Percentiles rank a stretch among this genome's conserved stretches.
These are phyloP conservation scores for Phyllosticta citrichinensis DNA, from an alignment of 2,329 filamentous ascomycete genomes.

Conservation along the genomic window DNA sequence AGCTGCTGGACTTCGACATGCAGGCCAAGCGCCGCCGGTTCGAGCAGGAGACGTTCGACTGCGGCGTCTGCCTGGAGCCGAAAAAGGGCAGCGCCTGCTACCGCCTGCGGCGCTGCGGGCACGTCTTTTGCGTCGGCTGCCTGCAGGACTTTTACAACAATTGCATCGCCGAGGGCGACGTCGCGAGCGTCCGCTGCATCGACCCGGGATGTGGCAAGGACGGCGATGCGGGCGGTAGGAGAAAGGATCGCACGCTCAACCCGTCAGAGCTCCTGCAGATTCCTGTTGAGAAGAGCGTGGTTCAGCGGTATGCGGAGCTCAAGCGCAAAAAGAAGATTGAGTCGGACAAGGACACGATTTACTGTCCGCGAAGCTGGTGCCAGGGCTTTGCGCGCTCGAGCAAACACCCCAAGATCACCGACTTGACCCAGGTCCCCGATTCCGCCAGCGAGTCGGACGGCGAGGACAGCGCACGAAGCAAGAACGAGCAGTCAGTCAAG, in stretches of 20 bases:
- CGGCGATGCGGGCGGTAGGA: constrained; percentile 29
- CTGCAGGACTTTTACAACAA: constrained; percentile 83
- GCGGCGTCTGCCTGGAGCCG: constrained; percentile 80
- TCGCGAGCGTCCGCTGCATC: constrained; percentile 70
- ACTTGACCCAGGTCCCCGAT: constrained; percentile 30
- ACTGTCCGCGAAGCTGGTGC: constrained; percentile 88
- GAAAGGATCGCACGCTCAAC: constrained; percentile 58
- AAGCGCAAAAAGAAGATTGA: constrained; percentile 92
- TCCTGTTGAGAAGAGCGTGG: constrained; percentile 48
- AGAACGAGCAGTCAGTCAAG: constrained; percentile 25
- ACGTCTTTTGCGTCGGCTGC: constrained; percentile 87
- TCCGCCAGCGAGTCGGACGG: constrained; percentile 29
- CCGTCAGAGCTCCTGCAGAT: constrained; percentile 65
- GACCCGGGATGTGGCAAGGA: constrained; percentile 68
- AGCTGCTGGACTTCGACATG: constrained; percentile 68
- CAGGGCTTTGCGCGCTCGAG: constrained; percentile 66
- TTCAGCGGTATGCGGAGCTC: constrained; percentile 77
- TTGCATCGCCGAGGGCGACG: constrained; percentile 76
- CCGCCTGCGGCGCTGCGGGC: constrained; percentile 69
- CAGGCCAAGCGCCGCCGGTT: constrained; percentile 66
- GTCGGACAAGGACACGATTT: constrained; percentile 81
- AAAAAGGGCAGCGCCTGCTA: constrained; percentile 82
- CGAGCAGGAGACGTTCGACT: constrained; percentile 76
- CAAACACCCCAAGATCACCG: constrained; percentile 37
- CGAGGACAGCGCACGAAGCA: constrained; percentile 23